These are phyloP conservation scores for Parachaetomium inaequale DNA, from an alignment of 495 filamentous ascomycete genomes.

Conservation along the genomic window DNA sequence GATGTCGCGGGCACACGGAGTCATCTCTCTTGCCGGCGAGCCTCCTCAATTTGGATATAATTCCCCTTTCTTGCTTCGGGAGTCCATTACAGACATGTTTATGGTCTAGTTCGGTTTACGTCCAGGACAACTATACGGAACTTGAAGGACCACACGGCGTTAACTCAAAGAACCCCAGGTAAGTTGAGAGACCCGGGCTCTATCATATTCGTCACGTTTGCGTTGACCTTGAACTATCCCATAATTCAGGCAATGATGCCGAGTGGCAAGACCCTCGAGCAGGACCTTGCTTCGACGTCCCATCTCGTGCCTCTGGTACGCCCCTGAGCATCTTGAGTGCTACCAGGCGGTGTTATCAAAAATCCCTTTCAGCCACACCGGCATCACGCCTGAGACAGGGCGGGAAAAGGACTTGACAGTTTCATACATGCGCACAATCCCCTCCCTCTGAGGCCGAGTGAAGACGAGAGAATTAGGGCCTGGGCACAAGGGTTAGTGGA, in stretches of 20 bases:
- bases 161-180: conserved; percentile 59
- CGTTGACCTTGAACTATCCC: conserved; percentile 50
- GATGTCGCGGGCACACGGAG: conserved; percentile 55
- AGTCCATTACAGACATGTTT: conserved; percentile 55
- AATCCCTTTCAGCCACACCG: neutral
- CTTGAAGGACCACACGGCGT: conserved; percentile 39
- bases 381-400: conserved; percentile 31
- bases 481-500: conserved; percentile 28
- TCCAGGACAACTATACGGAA: neutral
- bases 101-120: neutral
- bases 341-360: conserved; percentile 18
- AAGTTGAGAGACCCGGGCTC: conserved; percentile 49
- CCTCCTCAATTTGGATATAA: conserved; percentile 46
- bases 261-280: conserved; percentile 60
- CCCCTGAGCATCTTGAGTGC: conserved; percentile 53
- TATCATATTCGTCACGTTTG: conserved; percentile 61
- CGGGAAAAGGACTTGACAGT: conserved; percentile 63
- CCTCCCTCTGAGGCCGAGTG: conserved; percentile 22
- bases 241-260: conserved; percentile 53
- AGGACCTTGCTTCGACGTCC: conserved; percentile 59
- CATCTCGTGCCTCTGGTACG: conserved; percentile 32
- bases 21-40: conserved; percentile 39
- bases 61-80: conserved; percentile 56
- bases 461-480: conserved; percentile 22
- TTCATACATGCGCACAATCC: conserved; percentile 58